phyloP scores from a whole-genome alignment of 306 rosid species.

The Lathyrus oleraceus region DNA sequence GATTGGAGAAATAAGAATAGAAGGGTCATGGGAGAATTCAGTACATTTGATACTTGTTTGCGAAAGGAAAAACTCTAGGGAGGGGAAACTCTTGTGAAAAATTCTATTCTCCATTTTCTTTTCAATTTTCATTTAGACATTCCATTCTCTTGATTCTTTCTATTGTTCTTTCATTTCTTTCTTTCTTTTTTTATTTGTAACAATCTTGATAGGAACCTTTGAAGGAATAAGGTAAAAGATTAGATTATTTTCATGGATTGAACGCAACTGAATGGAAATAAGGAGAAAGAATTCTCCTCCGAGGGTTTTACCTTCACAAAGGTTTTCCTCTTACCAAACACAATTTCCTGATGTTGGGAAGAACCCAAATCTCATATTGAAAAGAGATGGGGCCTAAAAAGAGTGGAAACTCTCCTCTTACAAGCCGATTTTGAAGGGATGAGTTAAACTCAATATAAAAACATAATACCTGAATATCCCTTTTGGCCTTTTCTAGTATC shows the following conservation, averaged over 20 bases:
- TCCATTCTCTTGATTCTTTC: not conserved
- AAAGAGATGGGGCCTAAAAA: not conserved
- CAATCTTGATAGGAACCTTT: not conserved
- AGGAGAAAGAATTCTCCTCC: conserved; percentile 6
- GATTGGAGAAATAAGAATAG: not conserved
- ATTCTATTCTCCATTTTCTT: conserved; percentile 1
- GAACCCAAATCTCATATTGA: not conserved
- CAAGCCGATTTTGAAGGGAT: not conserved
- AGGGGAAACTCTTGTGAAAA: not conserved
- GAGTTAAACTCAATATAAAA: not conserved
- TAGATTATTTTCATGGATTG: not conserved
- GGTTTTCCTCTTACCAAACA: not conserved
- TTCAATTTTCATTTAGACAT: not conserved
- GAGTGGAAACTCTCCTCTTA: not conserved
- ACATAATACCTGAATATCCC: not conserved
- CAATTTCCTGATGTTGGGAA: not conserved
- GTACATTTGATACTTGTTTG: not conserved
- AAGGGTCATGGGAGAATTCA: not conserved
- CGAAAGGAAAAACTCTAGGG: not conserved
- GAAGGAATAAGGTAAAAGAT: conserved; percentile 1
- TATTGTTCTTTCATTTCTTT: not conserved
- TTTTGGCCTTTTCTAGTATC: conserved; percentile 3
- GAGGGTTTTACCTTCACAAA: not conserved
- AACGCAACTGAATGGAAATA: not conserved
- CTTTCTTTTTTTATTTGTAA: not conserved